These are phyloP conservation scores for Gossypium stocksii DNA, from an alignment of 345 rosid species.

Conservation along the genomic window DNA sequence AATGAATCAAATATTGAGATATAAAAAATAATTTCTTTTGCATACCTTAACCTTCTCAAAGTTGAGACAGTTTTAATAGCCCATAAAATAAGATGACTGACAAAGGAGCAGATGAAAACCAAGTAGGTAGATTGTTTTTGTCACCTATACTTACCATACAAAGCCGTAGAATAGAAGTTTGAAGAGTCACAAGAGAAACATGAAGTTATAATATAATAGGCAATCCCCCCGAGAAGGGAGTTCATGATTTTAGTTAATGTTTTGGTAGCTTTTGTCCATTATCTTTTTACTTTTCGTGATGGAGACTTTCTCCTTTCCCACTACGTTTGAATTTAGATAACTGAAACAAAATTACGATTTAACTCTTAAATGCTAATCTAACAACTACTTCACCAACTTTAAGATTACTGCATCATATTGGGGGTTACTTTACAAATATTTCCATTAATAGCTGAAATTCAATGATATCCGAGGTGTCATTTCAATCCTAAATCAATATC, in stretches of 20 bases:
- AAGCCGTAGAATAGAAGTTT: neutral
- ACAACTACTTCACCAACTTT: neutral
- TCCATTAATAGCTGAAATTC: neutral
- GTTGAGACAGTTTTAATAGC: neutral
- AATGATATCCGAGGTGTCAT: too few relatives aligned
- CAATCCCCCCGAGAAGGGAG: neutral
- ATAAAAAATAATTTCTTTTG: neutral
- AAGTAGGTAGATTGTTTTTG: too few relatives aligned
- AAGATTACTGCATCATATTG: neutral
- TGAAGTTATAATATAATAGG: neutral
- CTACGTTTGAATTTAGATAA: neutral
- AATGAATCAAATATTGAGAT: neutral
- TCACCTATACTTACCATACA: neutral
- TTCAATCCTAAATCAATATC: too few relatives aligned
- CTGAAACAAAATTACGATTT: too few relatives aligned
- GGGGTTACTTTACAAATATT: neutral
- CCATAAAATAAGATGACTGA: neutral
- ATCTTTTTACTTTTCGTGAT: too few relatives aligned
- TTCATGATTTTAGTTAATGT: too few relatives aligned
- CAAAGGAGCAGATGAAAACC: neutral
- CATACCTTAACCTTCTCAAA: neutral
- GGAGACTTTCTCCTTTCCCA: too few relatives aligned
- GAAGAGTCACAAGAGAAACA: slow-evolving; percentile 9
- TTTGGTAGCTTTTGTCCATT: too few relatives aligned
- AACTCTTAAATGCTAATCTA: neutral